A percentile compares a stretch with the other conserved stretches of the same genome.
phyloP scores from a whole-genome alignment of 176 grass and related monocot species.

The Ensete ventricosum region DNA sequence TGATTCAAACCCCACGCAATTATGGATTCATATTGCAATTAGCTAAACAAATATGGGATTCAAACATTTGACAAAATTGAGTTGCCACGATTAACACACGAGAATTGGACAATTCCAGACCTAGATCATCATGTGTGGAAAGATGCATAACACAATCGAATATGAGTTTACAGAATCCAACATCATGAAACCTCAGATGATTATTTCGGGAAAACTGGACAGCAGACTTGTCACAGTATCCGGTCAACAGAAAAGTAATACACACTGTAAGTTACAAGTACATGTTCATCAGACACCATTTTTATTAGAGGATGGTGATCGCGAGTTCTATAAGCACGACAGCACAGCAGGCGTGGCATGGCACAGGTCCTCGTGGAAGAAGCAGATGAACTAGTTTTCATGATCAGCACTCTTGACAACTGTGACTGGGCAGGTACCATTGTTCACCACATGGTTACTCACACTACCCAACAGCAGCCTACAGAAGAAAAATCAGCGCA shows the following conservation, averaged over 20 bases:
- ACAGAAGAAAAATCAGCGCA: constrained; percentile 7
- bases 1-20: not conserved
- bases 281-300: not conserved
- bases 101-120: not conserved
- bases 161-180: not conserved
- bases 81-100: not conserved
- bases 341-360: too few relatives aligned
- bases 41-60: not conserved
- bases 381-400: constrained; percentile 25
- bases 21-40: not conserved
- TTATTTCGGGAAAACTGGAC: not conserved
- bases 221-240: not conserved
- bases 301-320: not conserved
- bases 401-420: constrained; percentile 45
- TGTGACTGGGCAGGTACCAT: constrained; percentile 67
- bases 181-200: not conserved
- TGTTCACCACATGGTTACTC: constrained; percentile 76
- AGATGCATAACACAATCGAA: not conserved
- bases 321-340: not conserved
- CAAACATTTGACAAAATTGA: not conserved
- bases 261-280: not conserved
- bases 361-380: not conserved
- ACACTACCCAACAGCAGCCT: constrained; percentile 90
- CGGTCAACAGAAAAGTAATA: not conserved
- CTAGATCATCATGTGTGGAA: not conserved